phyloP scores from a whole-genome alignment of 2,329 filamentous ascomycete genomes.

The Ascosphaera apis region DNA sequence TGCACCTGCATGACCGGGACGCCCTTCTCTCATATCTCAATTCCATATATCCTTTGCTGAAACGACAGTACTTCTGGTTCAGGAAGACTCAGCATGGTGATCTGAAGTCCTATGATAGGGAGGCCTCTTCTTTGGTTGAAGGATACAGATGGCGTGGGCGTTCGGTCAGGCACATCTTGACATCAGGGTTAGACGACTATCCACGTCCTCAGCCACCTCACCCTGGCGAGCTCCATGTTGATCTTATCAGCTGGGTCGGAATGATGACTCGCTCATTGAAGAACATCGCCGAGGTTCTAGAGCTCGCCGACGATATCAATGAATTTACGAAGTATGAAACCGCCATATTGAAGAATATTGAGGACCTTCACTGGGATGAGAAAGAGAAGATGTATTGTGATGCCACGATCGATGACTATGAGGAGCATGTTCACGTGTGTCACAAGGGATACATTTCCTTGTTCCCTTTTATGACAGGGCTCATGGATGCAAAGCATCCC shows the following conservation, averaged over 20 bases:
- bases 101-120: slow-evolving; percentile 72
- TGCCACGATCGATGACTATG: slow-evolving; percentile 82
- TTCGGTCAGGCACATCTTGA: slow-evolving; percentile 65
- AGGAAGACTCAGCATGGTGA: slow-evolving; percentile 76
- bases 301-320: slow-evolving; percentile 49
- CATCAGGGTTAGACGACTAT: slow-evolving; percentile 89
- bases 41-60: slow-evolving; percentile 63
- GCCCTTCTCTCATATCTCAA: slow-evolving; percentile 48
- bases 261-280: slow-evolving; percentile 75
- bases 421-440: slow-evolving; percentile 73
- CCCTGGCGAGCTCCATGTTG: slow-evolving; percentile 83
- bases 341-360: slow-evolving; percentile 64
- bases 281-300: slow-evolving; percentile 56
- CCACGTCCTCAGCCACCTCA: slow-evolving; percentile 83
- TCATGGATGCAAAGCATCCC: slow-evolving; percentile 50
- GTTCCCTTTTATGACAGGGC: slow-evolving; percentile 72
- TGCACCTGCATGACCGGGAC: slow-evolving; percentile 43
- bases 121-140: slow-evolving; percentile 72
- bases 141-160: slow-evolving; percentile 89
- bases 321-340: slow-evolving; percentile 49
- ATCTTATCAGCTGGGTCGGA: slow-evolving; percentile 93
- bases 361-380: slow-evolving; percentile 82
- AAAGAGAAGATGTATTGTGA: slow-evolving; percentile 72
- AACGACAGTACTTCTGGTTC: slow-evolving; percentile 87
- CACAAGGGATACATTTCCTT: slow-evolving; percentile 92